Evolutionary conservation across 139 green algal species (phyloP), one percentile per base, ranked within the genome.

Genomic region (Pseudopediastrum boryanum): DNA sequence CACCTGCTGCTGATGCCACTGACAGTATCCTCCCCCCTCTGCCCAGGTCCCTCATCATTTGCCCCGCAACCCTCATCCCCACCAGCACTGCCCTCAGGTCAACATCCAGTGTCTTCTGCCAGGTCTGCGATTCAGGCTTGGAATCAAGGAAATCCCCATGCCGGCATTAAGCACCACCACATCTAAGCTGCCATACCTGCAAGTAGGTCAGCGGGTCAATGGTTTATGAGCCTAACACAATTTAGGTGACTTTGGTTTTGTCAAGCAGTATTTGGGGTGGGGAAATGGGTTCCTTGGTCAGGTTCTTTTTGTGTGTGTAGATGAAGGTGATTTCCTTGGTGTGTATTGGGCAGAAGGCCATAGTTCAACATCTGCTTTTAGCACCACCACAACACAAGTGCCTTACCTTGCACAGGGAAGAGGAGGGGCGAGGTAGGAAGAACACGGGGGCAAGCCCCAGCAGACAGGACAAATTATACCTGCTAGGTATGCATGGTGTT

Each of bases 151-250:
- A 72, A 19, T 79, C 27, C 3, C 88, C 90, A 33, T 93, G 50
- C 93, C 93, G n/a, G 93, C 93, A 64, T 95, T 97, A 1, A 96
- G 81, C 31, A 95, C 61, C 0, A 78, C 87, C 44, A 92, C 50
- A 50, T 93, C 83, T 9, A 94, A 71, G 1, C 67, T 12, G 25
- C 81, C 81, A 67, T 79, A 86, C 50, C 74, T 81, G 56, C 25
- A 59, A n/a, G 25, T 1, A 5, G 13, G 29, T 31, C 8, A 43
- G 10, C 31, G 4, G 6, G 27, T 19, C 75, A 50, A 19, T 23
- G 0, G 13, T 75, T 43, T 27, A 58, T 59, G 12, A 41, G 48
- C 21, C 25, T 23, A 36, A n/a, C 36, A 19, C 10, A 75, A 8
- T 59, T 43, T 12, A 41, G n/a, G 8, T 41, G 41, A 29, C 39